Evolutionary conservation across 2,329 filamentous ascomycete species (phyloP), one percentile per base, ranked within the genome.

Genomic region (Ophiostoma novo-ulmi): DNA sequence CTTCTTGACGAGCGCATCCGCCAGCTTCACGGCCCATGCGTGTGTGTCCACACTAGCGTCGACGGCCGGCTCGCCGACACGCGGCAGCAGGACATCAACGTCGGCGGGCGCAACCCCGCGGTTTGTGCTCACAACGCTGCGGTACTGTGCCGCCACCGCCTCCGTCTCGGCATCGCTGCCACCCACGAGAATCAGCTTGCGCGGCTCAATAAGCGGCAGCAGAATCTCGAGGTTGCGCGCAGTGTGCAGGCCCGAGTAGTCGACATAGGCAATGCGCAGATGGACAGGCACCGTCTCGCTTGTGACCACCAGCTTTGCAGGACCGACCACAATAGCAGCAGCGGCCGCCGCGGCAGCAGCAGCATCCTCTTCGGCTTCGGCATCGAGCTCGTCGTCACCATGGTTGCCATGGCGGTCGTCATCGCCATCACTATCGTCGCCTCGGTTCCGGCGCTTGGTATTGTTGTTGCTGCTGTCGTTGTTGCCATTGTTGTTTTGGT

Each of bases 21-120:
- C 93, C 22, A 99, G 85, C 79, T 94, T 97, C 72, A 99, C 91
- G 35, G 92, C 90, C 95, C 96, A 99, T 4, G 95, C 94, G 78
- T 98, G 97, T 5, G 94, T 98, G 78, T 99, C 95, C 61, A 98
- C 94, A 77, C 94, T 97, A 14, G 94, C 95, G 79, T 99, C 90
- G 61, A 99, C 85, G 17, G 85, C 82, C 44, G 85, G 58, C 1
- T 64, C 83, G 35, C 93, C 93, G n/a, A 92, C 83, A 11, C 82
- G 80, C 0, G 95, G 95, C 0, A 92, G 93, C 77, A 94, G 94
- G 5, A 99, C 92, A 73, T 94, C 89, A 48, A 88, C 85, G 52
- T 84, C 82, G 61, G 81, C 82, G 6, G 79, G 80, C 0, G 79
- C 77, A 14, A 82, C 81, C 14, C 80, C 81, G 44, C 80, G 78